Percentiles rank a stretch among this genome's conserved stretches.
These are phyloP conservation scores for Rosa hybrid DNA, from an alignment of 331 rosid species.

Conservation along the genomic window DNA sequence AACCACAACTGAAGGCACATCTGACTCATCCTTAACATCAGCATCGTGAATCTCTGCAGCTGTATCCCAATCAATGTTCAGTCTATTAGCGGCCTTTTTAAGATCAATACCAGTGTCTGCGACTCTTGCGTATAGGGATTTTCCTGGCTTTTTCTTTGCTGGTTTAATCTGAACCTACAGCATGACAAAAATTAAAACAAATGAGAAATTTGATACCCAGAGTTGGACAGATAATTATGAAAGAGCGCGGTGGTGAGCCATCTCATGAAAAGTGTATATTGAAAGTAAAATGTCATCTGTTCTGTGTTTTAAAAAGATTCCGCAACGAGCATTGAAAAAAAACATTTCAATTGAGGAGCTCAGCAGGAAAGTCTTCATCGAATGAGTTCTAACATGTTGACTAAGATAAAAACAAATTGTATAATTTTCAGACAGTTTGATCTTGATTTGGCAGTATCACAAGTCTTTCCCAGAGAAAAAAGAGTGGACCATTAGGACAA, in stretches of 20 bases:
- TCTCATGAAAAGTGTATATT: conserved; percentile 10
- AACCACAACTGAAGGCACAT: conserved; percentile 82
- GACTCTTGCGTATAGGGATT: conserved; percentile 83
- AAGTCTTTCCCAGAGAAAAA: too few relatives aligned
- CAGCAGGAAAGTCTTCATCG: too few relatives aligned
- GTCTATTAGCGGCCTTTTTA: conserved; percentile 70
- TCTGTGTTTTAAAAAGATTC: not conserved
- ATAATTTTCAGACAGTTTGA: too few relatives aligned
- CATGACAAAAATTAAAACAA: conserved; percentile 13
- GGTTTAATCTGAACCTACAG: conserved; percentile 48
- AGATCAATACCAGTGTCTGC: conserved; percentile 91
- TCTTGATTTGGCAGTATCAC: too few relatives aligned
- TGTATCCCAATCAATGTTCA: conserved; percentile 89
- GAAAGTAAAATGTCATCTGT: not conserved
- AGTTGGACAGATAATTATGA: not conserved
- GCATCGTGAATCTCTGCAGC: conserved; percentile 84
- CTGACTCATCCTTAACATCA: conserved; percentile 46
- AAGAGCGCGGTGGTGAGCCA: not conserved
- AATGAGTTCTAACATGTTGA: too few relatives aligned
- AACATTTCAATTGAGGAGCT: too few relatives aligned
- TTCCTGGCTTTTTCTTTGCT: conserved; percentile 63
- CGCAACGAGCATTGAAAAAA: not conserved
- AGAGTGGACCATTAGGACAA: too few relatives aligned
- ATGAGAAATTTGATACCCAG: not conserved
- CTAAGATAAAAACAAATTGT: too few relatives aligned